phyloP scores from a whole-genome alignment of 139 green algal genomes.

The Coelastrella sp. region DNA sequence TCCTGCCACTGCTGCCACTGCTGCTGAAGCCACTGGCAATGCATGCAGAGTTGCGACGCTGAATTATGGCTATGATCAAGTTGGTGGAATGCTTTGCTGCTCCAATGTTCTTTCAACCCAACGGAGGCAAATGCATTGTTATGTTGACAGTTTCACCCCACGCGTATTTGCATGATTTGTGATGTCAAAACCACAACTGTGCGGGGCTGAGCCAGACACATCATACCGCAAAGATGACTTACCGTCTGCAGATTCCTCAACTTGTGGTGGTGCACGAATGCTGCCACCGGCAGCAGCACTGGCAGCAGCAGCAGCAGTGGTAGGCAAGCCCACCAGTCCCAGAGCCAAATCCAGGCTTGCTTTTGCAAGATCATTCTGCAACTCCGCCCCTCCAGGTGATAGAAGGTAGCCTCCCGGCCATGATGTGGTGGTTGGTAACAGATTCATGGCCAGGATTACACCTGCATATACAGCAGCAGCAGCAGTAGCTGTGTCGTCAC shows the following conservation, averaged over 20 bases:
- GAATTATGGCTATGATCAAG: too few species aligned
- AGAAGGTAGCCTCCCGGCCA: slow-evolving; percentile 27
- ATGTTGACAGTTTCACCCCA: too few species aligned
- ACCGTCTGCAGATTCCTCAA: slow-evolving; percentile 16
- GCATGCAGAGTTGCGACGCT: too few species aligned
- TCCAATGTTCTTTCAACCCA: too few species aligned
- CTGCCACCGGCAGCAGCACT: slow-evolving; percentile 8
- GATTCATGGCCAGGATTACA: background rate
- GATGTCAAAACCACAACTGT: background rate
- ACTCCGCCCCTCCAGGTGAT: too few species aligned
- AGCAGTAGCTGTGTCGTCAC: background rate
- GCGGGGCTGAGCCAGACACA: background rate
- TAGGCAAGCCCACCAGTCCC: background rate
- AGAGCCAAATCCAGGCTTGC: slow-evolving; percentile 6
- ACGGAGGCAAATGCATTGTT: too few species aligned
- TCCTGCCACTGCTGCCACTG: too few species aligned
- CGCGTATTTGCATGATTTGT: background rate
- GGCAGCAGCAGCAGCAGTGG: background rate
- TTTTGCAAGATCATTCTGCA: background rate
- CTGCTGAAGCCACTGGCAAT: too few species aligned
- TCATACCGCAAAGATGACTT: background rate
- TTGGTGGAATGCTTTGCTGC: too few species aligned
- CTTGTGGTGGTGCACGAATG: background rate
- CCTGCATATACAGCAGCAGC: background rate
- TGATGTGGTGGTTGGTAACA: background rate